Evolutionary conservation across 2,329 filamentous ascomycete species (phyloP), one percentile per base, ranked within the genome.

Genomic region (Diaporthe aspalathi): DNA sequence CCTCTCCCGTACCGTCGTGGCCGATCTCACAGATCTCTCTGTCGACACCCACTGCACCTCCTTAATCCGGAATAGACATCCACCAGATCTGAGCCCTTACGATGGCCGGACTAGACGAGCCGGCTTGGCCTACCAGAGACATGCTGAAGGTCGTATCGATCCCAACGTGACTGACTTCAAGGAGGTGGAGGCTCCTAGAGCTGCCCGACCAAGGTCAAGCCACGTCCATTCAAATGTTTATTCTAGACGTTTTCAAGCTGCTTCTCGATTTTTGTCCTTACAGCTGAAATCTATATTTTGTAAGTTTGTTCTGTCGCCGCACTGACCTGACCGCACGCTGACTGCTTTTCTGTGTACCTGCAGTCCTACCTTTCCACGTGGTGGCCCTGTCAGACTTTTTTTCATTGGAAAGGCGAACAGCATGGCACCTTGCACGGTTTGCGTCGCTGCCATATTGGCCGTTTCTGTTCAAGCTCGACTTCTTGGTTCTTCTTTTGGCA

Each of bases 401-500:
- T n/a, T n/a, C n/a, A n/a, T n/a, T n/a, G n/a, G 14, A n/a, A 20
- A 47, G 24, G 24, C 4, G 16, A 47, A n/a, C 57, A 63, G 40
- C 27, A 63, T 63, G 40, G 27, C 32, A 3, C 27, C 11, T 49
- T 32, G 17, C 57, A 63, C 12, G 20, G n/a, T 22, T 24, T 63
- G 40, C 27, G 27, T 63, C 20, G 40, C 43, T 63, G 57, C 43
- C 29, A 14, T 22, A 20, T 35, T 49, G 38, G 27, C 40, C 27
- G 43, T 22, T 27, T 63, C 43, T 49, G 57, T 32, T 17, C 57
- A 63, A 49, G 57, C 57, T 22, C 43, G 57, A 4, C 49, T 70
- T 22, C 32, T 38, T n/a, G 38, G 38, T 22, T 72, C 70, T 3
- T 72, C 63, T 24, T 72, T 72, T 22, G 70, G 70, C 3, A 40